phyloP scores from a whole-genome alignment of 345 rosid genomes.

The Eutrema yunnanense region DNA sequence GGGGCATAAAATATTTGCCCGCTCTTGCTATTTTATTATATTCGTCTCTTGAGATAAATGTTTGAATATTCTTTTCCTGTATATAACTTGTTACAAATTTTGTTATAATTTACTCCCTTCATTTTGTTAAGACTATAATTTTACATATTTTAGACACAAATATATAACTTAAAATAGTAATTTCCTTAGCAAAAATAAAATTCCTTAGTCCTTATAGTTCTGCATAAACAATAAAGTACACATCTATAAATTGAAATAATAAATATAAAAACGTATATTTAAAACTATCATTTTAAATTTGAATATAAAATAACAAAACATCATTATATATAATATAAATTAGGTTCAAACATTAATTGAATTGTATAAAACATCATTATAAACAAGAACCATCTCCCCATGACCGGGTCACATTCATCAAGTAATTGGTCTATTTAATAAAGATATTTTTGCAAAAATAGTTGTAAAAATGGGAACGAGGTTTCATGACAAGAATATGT shows the following conservation, averaged over 20 bases:
- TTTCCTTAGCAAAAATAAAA: background rate
- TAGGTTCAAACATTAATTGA: too few species aligned
- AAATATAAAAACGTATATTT: background rate
- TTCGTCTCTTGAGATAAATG: background rate
- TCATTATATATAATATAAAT: too few species aligned
- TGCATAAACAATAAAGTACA: background rate
- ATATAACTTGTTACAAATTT: background rate
- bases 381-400: too few species aligned
- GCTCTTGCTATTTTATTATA: background rate
- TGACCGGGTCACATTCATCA: background rate
- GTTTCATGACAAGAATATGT: background rate
- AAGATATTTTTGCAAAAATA: background rate
- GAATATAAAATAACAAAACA: background rate
- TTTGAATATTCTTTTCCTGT: background rate
- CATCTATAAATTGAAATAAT: background rate
- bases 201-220: background rate
- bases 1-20: slow-evolving; percentile 9
- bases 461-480: background rate
- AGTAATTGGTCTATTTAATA: background rate
- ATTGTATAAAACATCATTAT: too few species aligned
- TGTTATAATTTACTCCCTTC: background rate
- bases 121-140: background rate
- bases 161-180: background rate
- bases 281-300: background rate
- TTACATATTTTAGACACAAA: background rate